Percentiles rank a stretch among this genome's conserved stretches.
These are phyloP conservation scores for Claviceps maximensis DNA, from an alignment of 2,329 filamentous ascomycete species.

Conservation along the genomic window DNA sequence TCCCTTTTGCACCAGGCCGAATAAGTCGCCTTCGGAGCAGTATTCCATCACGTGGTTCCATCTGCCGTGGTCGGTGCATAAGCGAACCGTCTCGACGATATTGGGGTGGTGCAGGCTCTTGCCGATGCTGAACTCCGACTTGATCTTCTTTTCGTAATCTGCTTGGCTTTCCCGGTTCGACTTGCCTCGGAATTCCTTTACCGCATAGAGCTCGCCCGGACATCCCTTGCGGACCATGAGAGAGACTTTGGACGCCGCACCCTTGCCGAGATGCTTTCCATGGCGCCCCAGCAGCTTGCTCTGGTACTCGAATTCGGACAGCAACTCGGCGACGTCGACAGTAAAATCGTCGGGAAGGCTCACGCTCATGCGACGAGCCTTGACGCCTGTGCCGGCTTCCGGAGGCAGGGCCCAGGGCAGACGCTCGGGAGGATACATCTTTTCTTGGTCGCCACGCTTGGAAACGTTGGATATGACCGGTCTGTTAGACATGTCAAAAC, in stretches of 20 bases:
- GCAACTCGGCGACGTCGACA: conserved; percentile 56
- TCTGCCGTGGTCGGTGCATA: conserved; percentile 60
- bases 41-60: conserved; percentile 95
- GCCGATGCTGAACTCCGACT: conserved; percentile 78
- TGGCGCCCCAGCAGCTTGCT: conserved; percentile 59
- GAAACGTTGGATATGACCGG: conserved; percentile 12
- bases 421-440: conserved; percentile 26
- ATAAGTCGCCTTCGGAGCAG: conserved; percentile 71
- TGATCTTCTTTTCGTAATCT: conserved; percentile 81
- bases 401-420: conserved; percentile 49
- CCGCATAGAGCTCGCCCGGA: conserved; percentile 57
- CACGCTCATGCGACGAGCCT: conserved; percentile 64
- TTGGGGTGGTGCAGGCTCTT: conserved; percentile 79
- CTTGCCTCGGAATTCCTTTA: conserved; percentile 76
- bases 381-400: conserved; percentile 59
- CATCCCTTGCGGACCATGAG: conserved; percentile 63
- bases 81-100: conserved; percentile 65
- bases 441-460: conserved; percentile 12
- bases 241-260: conserved; percentile 69
- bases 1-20: conserved; percentile 56
- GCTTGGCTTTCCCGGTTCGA: conserved; percentile 53
- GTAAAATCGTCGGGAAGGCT: conserved; percentile 62
- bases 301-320: conserved; percentile 53
- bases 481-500: conserved; percentile 30
- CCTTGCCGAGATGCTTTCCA: conserved; percentile 66